Evolutionary conservation across 2,329 filamentous ascomycete species (phyloP), one percentile per base, ranked within the genome.

Genomic region (Sporothrix mexicana): DNA sequence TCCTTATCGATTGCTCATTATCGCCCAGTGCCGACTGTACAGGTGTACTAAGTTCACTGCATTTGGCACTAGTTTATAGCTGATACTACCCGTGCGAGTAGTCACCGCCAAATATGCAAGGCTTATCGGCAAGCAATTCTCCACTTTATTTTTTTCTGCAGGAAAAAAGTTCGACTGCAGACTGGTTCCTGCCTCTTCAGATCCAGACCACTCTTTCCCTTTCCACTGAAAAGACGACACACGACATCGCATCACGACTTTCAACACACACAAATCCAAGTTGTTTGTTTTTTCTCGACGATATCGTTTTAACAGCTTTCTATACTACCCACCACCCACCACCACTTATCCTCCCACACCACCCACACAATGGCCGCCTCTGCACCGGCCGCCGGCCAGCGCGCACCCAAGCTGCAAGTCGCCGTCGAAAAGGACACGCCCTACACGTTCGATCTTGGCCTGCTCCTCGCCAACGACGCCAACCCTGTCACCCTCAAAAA

Each of bases 371-470:
- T 84, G 17, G 41, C 71, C 47, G 47, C 23, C 61, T 43, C 45
- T 13, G 67, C 72, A 80, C 78, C 83, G 30, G 30, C 30, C 41
- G 74, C 82, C 69, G 76, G 82, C 61, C 73, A 74, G 51, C 67
- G 55, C 25, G 57, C 36, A 12, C 67, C 81, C 74, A 88, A 88
- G 78, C 84, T 90, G 73, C 87, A 89, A 61, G 86, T 92, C 75
- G 88, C 86, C 17, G 92, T 94, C 79, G 86, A 91, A 74, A 97
- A 97, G 83, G 91, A 94, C 4, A 97, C 92, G 7, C 94, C 95
- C 10, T 97, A 97, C 85, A 94, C 90, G 77, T 98, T 97, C 84
- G 94, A 98, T 81, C 91, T 98, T n/a, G 85, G 94, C 77, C 90
- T 97, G 80, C 91, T 98, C 71, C 88, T 97, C 80, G 92, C 90